phyloP scores from a whole-genome alignment of 225 moss, liverwort and hornwort genomes.

The Pseudoscleropodium purum region DNA sequence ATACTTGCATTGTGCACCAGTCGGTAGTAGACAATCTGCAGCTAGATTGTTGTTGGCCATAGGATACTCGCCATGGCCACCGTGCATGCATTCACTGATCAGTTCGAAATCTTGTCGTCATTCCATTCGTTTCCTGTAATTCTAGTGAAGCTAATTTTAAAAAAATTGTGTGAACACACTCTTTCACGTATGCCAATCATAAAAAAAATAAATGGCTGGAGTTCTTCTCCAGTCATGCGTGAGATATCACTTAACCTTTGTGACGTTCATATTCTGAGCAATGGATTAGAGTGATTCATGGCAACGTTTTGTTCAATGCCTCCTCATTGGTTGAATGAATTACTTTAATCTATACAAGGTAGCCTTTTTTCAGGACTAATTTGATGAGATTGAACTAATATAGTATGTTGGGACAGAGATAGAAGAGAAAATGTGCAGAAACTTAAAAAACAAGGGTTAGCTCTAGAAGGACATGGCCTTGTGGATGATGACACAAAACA shows the following conservation, averaged over 20 bases:
- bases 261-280: too few species aligned
- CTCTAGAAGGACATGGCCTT: not conserved
- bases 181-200: not conserved
- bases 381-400: not conserved
- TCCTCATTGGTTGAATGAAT: not conserved
- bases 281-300: not conserved
- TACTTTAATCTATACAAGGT: not conserved
- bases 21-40: not conserved
- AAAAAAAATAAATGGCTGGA: not conserved
- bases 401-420: too few species aligned
- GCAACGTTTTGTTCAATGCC: not conserved
- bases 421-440: not conserved
- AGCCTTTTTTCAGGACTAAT: too few species aligned
- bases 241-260: not conserved
- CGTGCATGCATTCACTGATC: not conserved
- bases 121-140: not conserved
- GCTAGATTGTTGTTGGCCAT: not conserved
- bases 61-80: not conserved
- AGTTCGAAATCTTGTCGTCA: not conserved
- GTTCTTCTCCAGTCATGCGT: not conserved
- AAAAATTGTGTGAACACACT: too few species aligned
- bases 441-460: too few species aligned
- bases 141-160: not conserved
- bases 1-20: not conserved
- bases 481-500: not conserved